Evolutionary conservation across 83 land plant species (phyloP), one percentile per base, ranked within the genome.

Genomic region (Diphasiastrum complanatum): DNA sequence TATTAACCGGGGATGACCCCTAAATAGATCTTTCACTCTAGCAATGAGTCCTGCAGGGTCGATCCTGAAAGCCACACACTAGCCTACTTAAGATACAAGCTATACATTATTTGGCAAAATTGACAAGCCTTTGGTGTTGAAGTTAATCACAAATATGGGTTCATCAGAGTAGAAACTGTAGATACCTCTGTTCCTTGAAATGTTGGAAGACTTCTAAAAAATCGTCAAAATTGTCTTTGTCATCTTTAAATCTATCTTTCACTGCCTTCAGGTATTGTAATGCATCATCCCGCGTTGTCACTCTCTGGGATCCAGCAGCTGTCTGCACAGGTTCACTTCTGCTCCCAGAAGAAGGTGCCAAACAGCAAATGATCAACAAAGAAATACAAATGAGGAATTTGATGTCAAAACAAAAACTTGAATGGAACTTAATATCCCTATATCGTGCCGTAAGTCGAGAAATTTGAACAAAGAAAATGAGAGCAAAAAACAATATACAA

Each of bases 141-240:
- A 49, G 23, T 18, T 8, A 18, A 18, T 18, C 23, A 5, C 51
- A 8, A 49, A 49, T 18, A 8, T 18, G n/a, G n/a, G 6, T 49
- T 8, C 37, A 66, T 25, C 45, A 6, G 33, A 33, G 30, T 28
- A 63, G 25, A 68, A 23, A 64, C 28, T 25, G 30, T 4, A 29
- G 36, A 29, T 4, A 32, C 4, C 5, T 80, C 62, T 89, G 89
- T 27, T 84, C 78, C 80, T 89, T 93, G 73, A 93, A 93, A 36
- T 83, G 89, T 59, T 82, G 85, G 96, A 93, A 83, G 18, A 89
- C 89, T 72, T 89, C 91, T 65, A 89, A 75, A 69, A 93, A 93
- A 51, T 93, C 89, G 25, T 83, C 84, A 59, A 85, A 93, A 64
- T 81, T 85, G n/a, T 78, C 92, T 61, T 63, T 76, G 28, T 80